Percentiles rank a stretch among this genome's conserved stretches.
These are phyloP conservation scores for Filosporella fistucella DNA, from an alignment of 495 filamentous ascomycete genomes.

Conservation along the genomic window DNA sequence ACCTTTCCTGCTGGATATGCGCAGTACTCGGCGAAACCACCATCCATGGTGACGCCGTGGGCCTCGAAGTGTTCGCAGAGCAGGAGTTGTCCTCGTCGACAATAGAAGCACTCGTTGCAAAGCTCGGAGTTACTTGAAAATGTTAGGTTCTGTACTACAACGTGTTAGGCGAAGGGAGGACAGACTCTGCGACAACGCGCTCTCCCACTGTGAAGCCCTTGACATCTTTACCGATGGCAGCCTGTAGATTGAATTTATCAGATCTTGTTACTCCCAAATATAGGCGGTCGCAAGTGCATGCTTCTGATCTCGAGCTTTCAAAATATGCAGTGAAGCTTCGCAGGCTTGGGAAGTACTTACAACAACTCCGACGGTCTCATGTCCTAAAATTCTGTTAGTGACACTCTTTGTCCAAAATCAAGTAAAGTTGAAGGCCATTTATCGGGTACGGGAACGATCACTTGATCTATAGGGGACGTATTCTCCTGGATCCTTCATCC, in stretches of 20 bases:
- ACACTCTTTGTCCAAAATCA: too few relatives aligned
- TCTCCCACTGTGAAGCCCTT: slow-evolving; percentile 62
- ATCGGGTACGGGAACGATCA: too few relatives aligned
- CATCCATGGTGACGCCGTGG: slow-evolving; percentile 31
- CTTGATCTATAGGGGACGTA: too few relatives aligned
- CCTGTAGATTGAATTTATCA: slow-evolving; percentile 13
- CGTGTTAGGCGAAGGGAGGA: slow-evolving; percentile 35
- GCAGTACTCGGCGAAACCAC: slow-evolving; percentile 69
- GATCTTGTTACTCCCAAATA: neutral
- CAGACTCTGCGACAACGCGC: slow-evolving; percentile 47
- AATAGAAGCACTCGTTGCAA: slow-evolving; percentile 71
- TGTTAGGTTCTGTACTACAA: too few relatives aligned
- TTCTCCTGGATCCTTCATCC: too few relatives aligned
- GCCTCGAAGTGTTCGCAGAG: slow-evolving; percentile 56
- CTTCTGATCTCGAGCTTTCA: too few relatives aligned
- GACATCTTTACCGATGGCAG: slow-evolving; percentile 47
- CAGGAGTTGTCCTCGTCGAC: slow-evolving; percentile 60
- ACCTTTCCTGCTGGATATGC: slow-evolving; percentile 54
- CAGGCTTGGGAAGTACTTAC: neutral
- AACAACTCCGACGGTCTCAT: slow-evolving; percentile 53
- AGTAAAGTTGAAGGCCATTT: too few relatives aligned
- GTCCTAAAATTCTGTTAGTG: too few relatives aligned
- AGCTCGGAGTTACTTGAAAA: slow-evolving; percentile 62
- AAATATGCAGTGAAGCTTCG: too few relatives aligned
- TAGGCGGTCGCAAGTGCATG: too few relatives aligned